Percentiles rank a stretch among this genome's conserved stretches.
Evolutionary conservation across 345 rosid genomes (phyloP).

Genomic region (Camelina neglecta): DNA sequence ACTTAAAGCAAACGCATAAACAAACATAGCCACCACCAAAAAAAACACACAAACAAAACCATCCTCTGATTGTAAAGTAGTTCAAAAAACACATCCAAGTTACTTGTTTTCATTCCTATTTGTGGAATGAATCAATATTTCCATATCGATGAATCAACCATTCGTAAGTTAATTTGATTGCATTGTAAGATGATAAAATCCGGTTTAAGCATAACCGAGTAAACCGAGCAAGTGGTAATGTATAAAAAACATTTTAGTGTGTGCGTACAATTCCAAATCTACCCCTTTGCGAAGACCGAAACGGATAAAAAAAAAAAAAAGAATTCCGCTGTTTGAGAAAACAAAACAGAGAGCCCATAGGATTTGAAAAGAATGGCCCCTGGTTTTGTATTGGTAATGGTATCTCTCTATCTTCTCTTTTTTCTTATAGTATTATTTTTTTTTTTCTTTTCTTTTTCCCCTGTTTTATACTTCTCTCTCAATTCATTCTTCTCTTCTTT

Average conservation of each 20-base stretch:
- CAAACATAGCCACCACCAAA: too few relatives aligned
- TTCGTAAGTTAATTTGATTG: neutral
- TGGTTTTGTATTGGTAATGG: constrained; percentile 41
- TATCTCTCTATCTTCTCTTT: constrained; percentile 17
- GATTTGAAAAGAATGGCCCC: constrained; percentile 34
- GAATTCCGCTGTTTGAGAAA: constrained; percentile 44
- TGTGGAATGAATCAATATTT: neutral
- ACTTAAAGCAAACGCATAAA: neutral
- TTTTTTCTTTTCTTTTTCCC: neutral
- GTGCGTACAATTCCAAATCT: constrained; percentile 2
- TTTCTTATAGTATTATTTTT: neutral
- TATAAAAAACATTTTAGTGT: neutral
- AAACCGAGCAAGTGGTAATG: neutral
- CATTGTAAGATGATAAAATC: neutral
- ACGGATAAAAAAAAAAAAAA: constrained; percentile 35
- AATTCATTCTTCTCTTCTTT: neutral
- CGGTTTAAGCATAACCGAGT: constrained; percentile 30
- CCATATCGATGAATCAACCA: neutral
- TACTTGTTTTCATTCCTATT: neutral
- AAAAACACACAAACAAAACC: constrained; percentile 7
- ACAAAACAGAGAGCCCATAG: constrained; percentile 39
- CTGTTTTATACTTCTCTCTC: constrained; percentile 30
- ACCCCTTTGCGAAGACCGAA: constrained; percentile 38
- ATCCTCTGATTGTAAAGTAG: neutral
- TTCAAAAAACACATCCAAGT: neutral